Evolutionary conservation across 2,329 filamentous ascomycete genomes (phyloP).

Genomic region (Nakataea oryzae): DNA sequence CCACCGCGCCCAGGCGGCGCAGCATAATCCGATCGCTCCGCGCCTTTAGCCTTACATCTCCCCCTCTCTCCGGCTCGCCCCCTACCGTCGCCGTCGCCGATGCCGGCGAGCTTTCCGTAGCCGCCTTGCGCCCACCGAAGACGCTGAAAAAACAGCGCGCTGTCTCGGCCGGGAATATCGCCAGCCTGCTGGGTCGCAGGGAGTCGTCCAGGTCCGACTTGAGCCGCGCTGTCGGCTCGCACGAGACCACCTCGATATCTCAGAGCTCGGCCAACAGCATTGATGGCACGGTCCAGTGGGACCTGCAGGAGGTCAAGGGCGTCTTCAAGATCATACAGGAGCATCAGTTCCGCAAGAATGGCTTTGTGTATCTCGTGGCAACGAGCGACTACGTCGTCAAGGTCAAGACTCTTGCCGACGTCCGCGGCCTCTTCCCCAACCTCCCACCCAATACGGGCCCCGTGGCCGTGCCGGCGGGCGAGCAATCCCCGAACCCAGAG

Average conservation of each 20-base stretch:
- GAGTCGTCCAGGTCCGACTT: slow-evolving; percentile 19
- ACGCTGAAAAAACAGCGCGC: slow-evolving; percentile 6
- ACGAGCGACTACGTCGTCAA: slow-evolving; percentile 40
- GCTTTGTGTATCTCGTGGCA: slow-evolving; percentile 37
- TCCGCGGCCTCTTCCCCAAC: slow-evolving; percentile 33
- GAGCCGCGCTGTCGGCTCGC: slow-evolving; percentile 11
- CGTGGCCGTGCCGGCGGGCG: slow-evolving; percentile 10
- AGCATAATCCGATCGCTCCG: background rate
- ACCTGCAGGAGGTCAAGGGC: slow-evolving; percentile 17
- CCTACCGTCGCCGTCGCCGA: background rate
- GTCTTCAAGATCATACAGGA: slow-evolving; percentile 39
- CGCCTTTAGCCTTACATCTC: background rate
- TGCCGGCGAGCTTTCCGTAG: background rate
- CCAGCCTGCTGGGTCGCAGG: slow-evolving; percentile 12
- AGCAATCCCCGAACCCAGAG: slow-evolving; percentile 14
- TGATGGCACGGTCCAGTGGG: slow-evolving; percentile 19
- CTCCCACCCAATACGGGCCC: slow-evolving; percentile 22
- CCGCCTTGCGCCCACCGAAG: slow-evolving; percentile 7
- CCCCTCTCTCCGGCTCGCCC: background rate
- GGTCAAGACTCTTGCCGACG: slow-evolving; percentile 36
- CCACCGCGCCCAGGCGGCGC: background rate
- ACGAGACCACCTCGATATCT: slow-evolving; percentile 15
- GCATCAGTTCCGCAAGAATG: slow-evolving; percentile 26
- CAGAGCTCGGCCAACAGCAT: slow-evolving; percentile 17
- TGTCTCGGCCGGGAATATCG: background rate